Base-by-base conservation (phyloP, 176 grass and related monocot species). In the Phragmites australis region DNA sequence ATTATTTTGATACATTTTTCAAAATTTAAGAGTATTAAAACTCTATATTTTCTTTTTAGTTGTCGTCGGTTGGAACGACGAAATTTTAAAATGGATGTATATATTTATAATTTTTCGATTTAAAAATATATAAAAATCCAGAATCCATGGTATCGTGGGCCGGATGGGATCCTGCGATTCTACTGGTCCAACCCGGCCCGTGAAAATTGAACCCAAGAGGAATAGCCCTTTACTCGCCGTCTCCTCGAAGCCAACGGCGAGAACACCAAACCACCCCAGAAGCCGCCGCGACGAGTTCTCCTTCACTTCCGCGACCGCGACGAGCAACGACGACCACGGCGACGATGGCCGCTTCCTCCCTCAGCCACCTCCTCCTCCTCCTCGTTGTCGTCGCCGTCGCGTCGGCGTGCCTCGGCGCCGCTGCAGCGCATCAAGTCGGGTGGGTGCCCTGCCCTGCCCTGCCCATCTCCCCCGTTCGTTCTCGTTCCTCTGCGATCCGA, bases 341-440 rank as follows among this genome's bases (percentile, higher is more conserved):
- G 70, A 85, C 64, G 61, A 81, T 85, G 87, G 76, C 68, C 48
- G 67, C 76, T 52, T 45, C 54, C 55, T 72, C 9, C 26, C 44
- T 27, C 43, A 32, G 56, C 54, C 25, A 0, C 65, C 2, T 53
- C 16, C 15, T 8, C 51, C 39, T 32, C 37, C 50, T 69, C 70
- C 44, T 25, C 26, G 6, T 40, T 37, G 12, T 65, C n/a, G 2
- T 80, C 61, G 39, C 82, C 87, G 5, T 81, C 37, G 17, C 21
- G 6, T 61, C 37, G 7, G 53, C 8, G 2, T 85, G 74, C 79
- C 31, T 90, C 51, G 31, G 74, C 58, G 1, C 77, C 0, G 76
- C 89, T 5, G 56, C 74, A 1, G 77, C 82, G 27, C 46, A 52
- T 40, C 76, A 75, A 31, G 27, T 82, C 14, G 87, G 82, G 87